Percentiles rank a stretch among this genome's conserved stretches.
phyloP scores from a whole-genome alignment of 1,284 basidiomycete genomes.

The Tilletia horrida region DNA sequence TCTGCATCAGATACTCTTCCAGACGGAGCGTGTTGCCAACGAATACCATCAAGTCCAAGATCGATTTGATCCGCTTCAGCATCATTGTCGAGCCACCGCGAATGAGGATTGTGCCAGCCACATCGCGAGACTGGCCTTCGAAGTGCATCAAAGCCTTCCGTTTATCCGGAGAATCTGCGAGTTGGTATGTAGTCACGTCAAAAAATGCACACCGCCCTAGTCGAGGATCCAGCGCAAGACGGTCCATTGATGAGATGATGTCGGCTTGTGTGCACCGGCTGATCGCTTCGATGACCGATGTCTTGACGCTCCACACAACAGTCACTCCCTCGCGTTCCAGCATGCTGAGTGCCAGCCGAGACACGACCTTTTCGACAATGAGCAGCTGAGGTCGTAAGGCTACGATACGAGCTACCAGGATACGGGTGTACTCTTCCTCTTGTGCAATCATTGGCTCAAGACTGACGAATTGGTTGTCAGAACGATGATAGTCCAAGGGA shows the following conservation, averaged over 20 bases:
- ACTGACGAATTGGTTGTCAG: conserved; percentile 89
- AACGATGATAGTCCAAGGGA: conserved; percentile 88
- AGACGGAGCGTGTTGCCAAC: conserved; percentile 85
- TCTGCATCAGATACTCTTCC: conserved; percentile 91
- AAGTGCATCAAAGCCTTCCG: conserved; percentile 97
- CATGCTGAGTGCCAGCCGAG: conserved; percentile 84
- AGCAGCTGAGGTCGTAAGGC: conserved; percentile 88
- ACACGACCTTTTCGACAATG: conserved; percentile 86
- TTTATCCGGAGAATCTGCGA: conserved; percentile 79
- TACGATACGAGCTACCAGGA: conserved; percentile 81
- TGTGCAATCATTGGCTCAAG: conserved; percentile 88
- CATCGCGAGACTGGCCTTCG: conserved; percentile 76
- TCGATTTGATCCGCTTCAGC: conserved; percentile 80
- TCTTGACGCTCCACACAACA: conserved; percentile 85
- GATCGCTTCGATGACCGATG: conserved; percentile 79
- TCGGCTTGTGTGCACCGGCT: conserved; percentile 92
- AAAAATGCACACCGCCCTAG: conserved; percentile 87
- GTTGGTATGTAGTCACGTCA: conserved; percentile 88
- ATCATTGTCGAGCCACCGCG: conserved; percentile 81
- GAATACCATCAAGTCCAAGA: conserved; percentile 84
- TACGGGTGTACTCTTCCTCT: conserved; percentile 88
- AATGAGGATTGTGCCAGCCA: conserved; percentile 89
- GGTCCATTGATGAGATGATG: conserved; percentile 90
- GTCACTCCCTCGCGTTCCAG: conserved; percentile 81
- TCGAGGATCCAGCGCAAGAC: conserved; percentile 81